Evolutionary conservation across 768 basidiomycete genomes (phyloP).

Genomic region (Epithele typhae): DNA sequence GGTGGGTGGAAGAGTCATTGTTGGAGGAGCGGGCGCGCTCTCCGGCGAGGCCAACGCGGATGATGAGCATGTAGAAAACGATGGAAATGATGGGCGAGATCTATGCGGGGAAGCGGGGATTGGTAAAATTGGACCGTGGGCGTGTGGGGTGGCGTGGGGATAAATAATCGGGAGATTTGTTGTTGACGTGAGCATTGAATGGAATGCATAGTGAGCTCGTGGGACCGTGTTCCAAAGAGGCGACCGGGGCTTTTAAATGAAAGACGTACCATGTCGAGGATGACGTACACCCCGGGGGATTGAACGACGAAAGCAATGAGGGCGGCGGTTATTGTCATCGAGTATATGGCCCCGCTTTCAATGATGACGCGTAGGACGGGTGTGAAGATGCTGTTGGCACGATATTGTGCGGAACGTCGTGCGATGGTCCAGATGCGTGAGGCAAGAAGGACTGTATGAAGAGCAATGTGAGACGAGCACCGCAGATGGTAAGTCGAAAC

Average conservation of each 20-base stretch:
- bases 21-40: slow-evolving; percentile 3
- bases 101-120: slow-evolving; percentile 13
- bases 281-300: slow-evolving; percentile 30
- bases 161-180: too few species aligned
- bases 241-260: background rate
- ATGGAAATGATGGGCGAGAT: slow-evolving; percentile 37
- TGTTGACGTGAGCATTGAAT: too few species aligned
- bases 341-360: slow-evolving; percentile 36
- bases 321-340: slow-evolving; percentile 29
- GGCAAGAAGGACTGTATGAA: slow-evolving; percentile 24
- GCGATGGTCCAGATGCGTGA: slow-evolving; percentile 29
- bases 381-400: slow-evolving; percentile 11
- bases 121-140: too few species aligned
- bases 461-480: background rate
- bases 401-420: slow-evolving; percentile 15
- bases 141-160: too few species aligned
- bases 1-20: background rate
- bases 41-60: slow-evolving; percentile 29
- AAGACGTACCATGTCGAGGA: slow-evolving; percentile 32
- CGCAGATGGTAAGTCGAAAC: background rate
- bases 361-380: slow-evolving; percentile 30
- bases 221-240: background rate
- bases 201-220: background rate
- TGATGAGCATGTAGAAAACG: slow-evolving; percentile 40
- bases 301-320: slow-evolving; percentile 26